Base-by-base conservation (phyloP, 2,329 filamentous ascomycete genomes). In the Teratosphaeria epicoccoides region DNA sequence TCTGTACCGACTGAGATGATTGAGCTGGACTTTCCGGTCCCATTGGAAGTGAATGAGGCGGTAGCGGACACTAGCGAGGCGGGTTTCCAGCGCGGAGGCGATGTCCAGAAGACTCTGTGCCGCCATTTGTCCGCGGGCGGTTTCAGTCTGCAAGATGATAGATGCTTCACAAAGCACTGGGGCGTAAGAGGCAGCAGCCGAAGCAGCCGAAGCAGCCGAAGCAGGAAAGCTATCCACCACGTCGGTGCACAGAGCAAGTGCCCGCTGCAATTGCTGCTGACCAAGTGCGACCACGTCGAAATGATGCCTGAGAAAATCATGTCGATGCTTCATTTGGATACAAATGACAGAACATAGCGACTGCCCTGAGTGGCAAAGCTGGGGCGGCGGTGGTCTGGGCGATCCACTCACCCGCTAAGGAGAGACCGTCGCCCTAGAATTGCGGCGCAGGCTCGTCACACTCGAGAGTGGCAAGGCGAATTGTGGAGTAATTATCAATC, bases 21-120 rank as follows among this genome's bases (percentile, higher is more conserved):
- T 33, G 60, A 62, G 48, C 55, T 62, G 12, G 61, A 62, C 48
- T 62, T 62, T 47, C 60, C 60, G 0, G 57, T 62, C 6, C 49
- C 58, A 11, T 52, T 62, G 17, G 60, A 62, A 44, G 59, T 59
- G 43, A 62, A 62, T 49, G 58, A 62, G 47, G 60, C 60, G 22
- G 59, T 61, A 5, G 57, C 60, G 7, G 59, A 62, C 43, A 56
- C 48, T 48, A 59, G 60, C 9, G 59, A 59, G 23, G 58, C 59
- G n/a, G 57, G 59, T 10, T 58, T 60, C 52, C 53, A 60, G 43
- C 53, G 58, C n/a, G 59, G 58, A 37, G 57, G 57, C 14, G 59
- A 61, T 28, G 59, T 55, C 22, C 58, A 62, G 49, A 57, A 57
- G 40, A 62, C 60, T 3, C 44, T 55, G 26, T 62, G 61, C 25